A percentile compares a stretch with the other conserved stretches of the same genome.
Evolutionary conservation across 345 rosid genomes (phyloP).

Genomic region (Lepidium aucheri): DNA sequence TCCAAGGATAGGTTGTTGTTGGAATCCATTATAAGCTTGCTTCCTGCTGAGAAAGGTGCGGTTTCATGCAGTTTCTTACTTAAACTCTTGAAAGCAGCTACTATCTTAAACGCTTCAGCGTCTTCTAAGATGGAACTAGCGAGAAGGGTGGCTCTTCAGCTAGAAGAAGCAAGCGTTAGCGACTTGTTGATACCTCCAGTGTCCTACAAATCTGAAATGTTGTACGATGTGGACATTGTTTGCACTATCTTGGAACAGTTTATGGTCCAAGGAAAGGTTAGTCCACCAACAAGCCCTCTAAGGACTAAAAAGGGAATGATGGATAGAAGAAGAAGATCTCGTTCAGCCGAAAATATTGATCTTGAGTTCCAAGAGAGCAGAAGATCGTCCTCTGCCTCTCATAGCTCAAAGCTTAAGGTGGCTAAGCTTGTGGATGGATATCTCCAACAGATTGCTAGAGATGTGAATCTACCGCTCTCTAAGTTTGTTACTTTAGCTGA

Average conservation of each 20-base stretch:
- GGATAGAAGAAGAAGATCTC: constrained; percentile 75
- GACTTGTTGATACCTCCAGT: constrained; percentile 74
- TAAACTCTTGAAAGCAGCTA: constrained; percentile 78
- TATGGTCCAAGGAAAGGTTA: constrained; percentile 71
- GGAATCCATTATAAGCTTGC: constrained; percentile 81
- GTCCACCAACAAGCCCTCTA: constrained; percentile 90
- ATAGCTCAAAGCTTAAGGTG: constrained; percentile 86
- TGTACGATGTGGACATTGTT: constrained; percentile 75
- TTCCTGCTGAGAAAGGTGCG: constrained; percentile 72
- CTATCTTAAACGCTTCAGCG: constrained; percentile 58
- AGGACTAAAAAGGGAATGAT: constrained; percentile 51
- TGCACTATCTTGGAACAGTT: constrained; percentile 74
- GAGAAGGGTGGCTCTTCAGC: constrained; percentile 68
- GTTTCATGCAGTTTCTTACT: constrained; percentile 81
- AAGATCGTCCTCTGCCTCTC: constrained; percentile 94
- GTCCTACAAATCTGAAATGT: constrained; percentile 34
- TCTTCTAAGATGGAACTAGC: constrained; percentile 78
- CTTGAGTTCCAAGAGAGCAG: constrained; percentile 83
- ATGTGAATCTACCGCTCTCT: constrained; percentile 64
- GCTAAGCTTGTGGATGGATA: constrained; percentile 90
- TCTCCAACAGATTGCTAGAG: constrained; percentile 72
- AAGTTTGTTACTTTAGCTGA: constrained; percentile 77
- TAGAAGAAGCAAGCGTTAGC: constrained; percentile 75
- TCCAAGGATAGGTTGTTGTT: constrained; percentile 58
- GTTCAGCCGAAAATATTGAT: constrained; percentile 83